Evolutionary conservation across 1,139 yeast genomes (phyloP).

Genomic region (Geotrichum aggregatum): DNA sequence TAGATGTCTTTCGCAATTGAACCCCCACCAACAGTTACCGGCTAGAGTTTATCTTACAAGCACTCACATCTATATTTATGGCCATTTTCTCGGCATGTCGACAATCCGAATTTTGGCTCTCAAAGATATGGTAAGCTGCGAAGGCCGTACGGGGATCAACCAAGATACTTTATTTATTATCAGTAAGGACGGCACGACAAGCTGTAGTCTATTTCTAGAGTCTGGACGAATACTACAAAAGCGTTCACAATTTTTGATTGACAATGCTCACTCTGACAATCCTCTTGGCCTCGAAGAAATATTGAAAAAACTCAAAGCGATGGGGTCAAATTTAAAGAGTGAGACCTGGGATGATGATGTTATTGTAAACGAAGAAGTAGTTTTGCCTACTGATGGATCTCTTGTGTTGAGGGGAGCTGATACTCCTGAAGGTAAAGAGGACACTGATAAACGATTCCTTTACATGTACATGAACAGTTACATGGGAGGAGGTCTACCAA

Average conservation of each 20-base stretch:
- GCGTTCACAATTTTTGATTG: constrained; percentile 51
- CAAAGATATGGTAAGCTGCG: constrained; percentile 55
- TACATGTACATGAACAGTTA: constrained; percentile 12
- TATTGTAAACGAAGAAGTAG: not conserved
- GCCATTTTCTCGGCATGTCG: constrained; percentile 73
- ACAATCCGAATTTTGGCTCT: constrained; percentile 54
- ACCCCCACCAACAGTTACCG: constrained; percentile 65
- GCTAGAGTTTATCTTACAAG: constrained; percentile 68
- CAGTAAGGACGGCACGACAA: constrained; percentile 49
- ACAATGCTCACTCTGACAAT: constrained; percentile 47
- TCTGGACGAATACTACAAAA: constrained; percentile 54
- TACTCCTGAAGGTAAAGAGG: not conserved
- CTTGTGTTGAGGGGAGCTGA: not conserved
- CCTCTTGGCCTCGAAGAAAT: constrained; percentile 39
- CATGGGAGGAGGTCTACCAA: constrained; percentile 5
- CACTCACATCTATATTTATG: constrained; percentile 58
- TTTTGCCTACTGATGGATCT: not conserved
- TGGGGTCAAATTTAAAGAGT: constrained; percentile 24
- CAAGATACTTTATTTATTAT: constrained; percentile 60
- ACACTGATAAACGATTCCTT: constrained; percentile 5
- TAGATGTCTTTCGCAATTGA: constrained; percentile 68
- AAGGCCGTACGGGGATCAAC: constrained; percentile 45
- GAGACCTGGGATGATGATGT: constrained; percentile 2
- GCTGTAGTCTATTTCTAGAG: constrained; percentile 57
- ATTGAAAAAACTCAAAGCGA: constrained; percentile 29